A percentile compares a stretch with the other conserved stretches of the same genome.
These are phyloP conservation scores for Claviceps digitariae DNA, from an alignment of 2,329 filamentous ascomycete genomes.

Conservation along the genomic window DNA sequence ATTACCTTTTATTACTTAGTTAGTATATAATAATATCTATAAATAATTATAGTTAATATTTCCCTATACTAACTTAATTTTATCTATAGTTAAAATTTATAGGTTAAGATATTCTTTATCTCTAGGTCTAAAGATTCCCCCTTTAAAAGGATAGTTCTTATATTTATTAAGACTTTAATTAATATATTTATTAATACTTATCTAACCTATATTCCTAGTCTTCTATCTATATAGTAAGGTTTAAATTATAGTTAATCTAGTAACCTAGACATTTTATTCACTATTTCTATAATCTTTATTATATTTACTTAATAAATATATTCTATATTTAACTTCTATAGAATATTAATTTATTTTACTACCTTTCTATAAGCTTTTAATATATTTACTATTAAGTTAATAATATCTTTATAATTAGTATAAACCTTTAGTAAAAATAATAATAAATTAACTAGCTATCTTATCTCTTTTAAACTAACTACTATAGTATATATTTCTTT, in stretches of 20 bases:
- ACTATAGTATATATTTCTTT: background rate
- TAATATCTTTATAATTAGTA: background rate
- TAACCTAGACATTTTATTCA: background rate
- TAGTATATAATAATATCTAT: too few relatives aligned
- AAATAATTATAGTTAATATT: too few relatives aligned
- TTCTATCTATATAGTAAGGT: too few relatives aligned
- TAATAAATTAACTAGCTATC: background rate
- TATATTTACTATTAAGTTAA: background rate
- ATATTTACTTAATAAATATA: background rate
- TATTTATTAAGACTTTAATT: too few relatives aligned
- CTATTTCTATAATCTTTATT: background rate
- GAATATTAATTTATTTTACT: background rate
- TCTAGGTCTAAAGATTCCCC: background rate
- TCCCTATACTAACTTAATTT: too few relatives aligned
- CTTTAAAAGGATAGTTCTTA: too few relatives aligned
- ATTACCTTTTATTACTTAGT: background rate
- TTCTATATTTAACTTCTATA: background rate
- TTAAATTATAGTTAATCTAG: too few relatives aligned
- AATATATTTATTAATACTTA: background rate
- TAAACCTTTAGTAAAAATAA: background rate
- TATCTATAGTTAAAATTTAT: too few relatives aligned
- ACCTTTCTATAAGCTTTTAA: background rate
- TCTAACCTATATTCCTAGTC: background rate
- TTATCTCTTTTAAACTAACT: background rate
- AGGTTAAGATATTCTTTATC: background rate